Evolutionary conservation across 495 filamentous ascomycete genomes (phyloP), one percentile per base, ranked within the genome.

Genomic region (Xylaria scruposa): DNA sequence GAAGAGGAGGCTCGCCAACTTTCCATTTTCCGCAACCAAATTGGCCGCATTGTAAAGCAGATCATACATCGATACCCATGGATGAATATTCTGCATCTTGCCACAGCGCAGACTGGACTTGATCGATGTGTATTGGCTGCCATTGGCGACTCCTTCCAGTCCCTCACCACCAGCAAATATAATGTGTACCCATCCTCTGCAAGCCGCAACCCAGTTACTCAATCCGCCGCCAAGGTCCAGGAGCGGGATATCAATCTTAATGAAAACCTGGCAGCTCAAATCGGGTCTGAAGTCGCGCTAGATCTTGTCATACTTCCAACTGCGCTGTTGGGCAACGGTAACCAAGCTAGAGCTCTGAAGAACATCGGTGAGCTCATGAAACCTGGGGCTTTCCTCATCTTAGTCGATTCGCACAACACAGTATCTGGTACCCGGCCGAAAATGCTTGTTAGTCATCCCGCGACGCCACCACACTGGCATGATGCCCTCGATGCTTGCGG

Each of bases 21-120:
- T 19, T 58, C 69, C 4, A 63, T 33, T 5, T 82, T 81, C 58
- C 78, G 81, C 47, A 69, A 68, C 6, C 79, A 84, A 36, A 38
- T 85, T 5, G 77, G 79, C 15, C 77, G 80, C 2, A 75, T 84
- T 10, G 76, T 77, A 24, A 70, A 72, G 49, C 84, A 86, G 71
- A 81, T 85, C 19, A 72, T 74, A 0, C 83, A 86, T 78, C 78
- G 79, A 46, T 82, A 83, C 38, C 78, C 84, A 8, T 73, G 68
- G 9, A 83, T 84, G 82, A 78, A 81, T n/a, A 79, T 86, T 38
- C 77, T 86, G 12, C 78, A 75, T 0, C 54, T 85, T 10, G 76
- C 77, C 6, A 80, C 77, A 33, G 66, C 74, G 2, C 76, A 78
- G 8, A 12, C 75, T 24, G 75, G 74, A 8, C 58, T 84, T 44